A percentile compares a stretch with the other conserved stretches of the same genome.
These are phyloP conservation scores for Elaeis guineensis DNA, from an alignment of 176 grass and related monocot species.

Conservation along the genomic window DNA sequence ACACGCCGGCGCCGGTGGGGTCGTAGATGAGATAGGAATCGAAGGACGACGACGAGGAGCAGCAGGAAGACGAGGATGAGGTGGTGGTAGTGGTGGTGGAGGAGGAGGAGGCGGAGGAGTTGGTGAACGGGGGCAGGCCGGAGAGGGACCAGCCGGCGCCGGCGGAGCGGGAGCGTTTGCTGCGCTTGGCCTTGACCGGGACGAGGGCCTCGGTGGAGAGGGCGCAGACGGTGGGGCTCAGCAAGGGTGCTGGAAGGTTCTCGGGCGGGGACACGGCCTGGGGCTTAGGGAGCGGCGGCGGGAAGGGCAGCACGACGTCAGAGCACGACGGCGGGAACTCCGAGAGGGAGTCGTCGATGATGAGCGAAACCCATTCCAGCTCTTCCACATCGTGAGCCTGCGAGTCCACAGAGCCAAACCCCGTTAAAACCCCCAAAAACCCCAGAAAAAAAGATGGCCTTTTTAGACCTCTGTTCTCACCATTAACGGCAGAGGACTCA, in stretches of 20 bases:
- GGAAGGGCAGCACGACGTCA: constrained; percentile 8
- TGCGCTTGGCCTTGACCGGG: constrained; percentile 73
- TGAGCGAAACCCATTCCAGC: constrained; percentile 81
- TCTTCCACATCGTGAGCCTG: constrained; percentile 80
- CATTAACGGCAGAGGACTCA: constrained; percentile 20
- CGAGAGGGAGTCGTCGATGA: constrained; percentile 85
- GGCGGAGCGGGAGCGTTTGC: constrained; percentile 41
- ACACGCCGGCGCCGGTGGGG: too few relatives aligned
- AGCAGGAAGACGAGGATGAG: constrained; percentile 27
- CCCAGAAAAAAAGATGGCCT: too few relatives aligned
- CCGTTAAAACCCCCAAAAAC: too few relatives aligned
- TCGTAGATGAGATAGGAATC: constrained; percentile 3
- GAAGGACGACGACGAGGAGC: constrained; percentile 36
- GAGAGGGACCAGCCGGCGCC: neutral
- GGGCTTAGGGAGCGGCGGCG: constrained; percentile 3
- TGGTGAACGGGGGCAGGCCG: constrained; percentile 32
- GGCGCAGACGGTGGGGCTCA: constrained; percentile 43
- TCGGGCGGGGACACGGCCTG: neutral
- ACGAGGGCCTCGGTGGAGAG: constrained; percentile 58
- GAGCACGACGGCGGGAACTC: constrained; percentile 39
- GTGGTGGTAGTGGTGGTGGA: constrained; percentile 37
- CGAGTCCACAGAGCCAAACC: neutral
- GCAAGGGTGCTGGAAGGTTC: neutral
- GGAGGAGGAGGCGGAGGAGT: constrained; percentile 31
- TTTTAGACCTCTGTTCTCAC: neutral